Conservation (phyloP, 1,284 basidiomycete species). For the Veloboletus limbatus region DNA sequence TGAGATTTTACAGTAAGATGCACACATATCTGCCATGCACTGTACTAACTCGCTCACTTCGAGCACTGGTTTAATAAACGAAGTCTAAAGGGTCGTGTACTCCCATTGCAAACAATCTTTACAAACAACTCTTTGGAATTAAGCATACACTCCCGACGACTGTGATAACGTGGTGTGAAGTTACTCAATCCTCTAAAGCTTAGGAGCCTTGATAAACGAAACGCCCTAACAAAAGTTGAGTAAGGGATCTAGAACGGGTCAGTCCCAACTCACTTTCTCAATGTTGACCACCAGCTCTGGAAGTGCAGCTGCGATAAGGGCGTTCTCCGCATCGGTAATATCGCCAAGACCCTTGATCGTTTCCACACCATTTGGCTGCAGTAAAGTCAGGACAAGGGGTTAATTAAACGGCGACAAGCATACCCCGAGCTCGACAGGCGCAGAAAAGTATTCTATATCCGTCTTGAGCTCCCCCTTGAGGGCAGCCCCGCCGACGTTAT, state of each 20-base stretch:
- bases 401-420: constrained; percentile 29
- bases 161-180: not conserved
- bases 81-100: too few relatives aligned
- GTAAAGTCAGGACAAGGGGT: constrained; percentile 2
- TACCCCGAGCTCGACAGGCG: constrained; percentile 82
- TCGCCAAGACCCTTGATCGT: constrained; percentile 79
- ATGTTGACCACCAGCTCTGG: constrained; percentile 85
- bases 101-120: too few relatives aligned
- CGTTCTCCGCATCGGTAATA: constrained; percentile 70
- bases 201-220: constrained; percentile 36
- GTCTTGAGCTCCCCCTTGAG: constrained; percentile 60
- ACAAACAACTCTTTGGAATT: too few relatives aligned
- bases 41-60: too few relatives aligned
- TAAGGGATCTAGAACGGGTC: not conserved
- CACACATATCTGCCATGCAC: too few relatives aligned
- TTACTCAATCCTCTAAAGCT: constrained; percentile 33
- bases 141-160: constrained; percentile 8
- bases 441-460: constrained; percentile 82
- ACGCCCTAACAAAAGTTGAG: constrained; percentile 31
- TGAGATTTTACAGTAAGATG: too few relatives aligned
- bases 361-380: constrained; percentile 73
- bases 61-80: too few relatives aligned
- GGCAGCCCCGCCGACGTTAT: constrained; percentile 67
- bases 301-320: constrained; percentile 74
- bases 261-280: constrained; percentile 49